Base-by-base conservation (phyloP, 2,329 filamentous ascomycete genomes). In the Fusarium sp. region DNA sequence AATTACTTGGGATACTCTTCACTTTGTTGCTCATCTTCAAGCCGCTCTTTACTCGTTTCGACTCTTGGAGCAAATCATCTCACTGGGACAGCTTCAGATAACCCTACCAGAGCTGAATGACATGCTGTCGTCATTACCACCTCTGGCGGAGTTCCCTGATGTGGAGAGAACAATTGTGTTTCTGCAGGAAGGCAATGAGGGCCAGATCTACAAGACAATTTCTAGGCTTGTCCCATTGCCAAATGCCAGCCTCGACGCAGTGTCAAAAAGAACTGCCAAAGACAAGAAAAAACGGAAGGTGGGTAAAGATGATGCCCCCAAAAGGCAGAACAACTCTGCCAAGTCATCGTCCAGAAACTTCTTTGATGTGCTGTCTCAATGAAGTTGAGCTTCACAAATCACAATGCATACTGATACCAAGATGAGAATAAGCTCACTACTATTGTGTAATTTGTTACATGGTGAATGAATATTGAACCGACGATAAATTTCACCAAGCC, bases 41-140 rank as follows among this genome's bases (percentile, higher is more conserved):
- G 89, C 88, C 9, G 84, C 86, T 2, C 80, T 89, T 11, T 93
- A 93, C 77, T 92, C 91, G 1, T 77, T 93, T 3, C 85, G 90
- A n/a, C 77, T 84, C 30, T 63, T 90, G 8, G 70, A 87, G 6
- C 82, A 82, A 30, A 76, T 83, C 14, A 58, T 84, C 5, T 70
- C 74, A 2, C 52, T 78, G 24, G 62, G 59, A 10, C 32, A 66
- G 5, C 32, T 64, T 8, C 54, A 62, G 34, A 45, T 56, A 12
- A 38, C 39, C 20, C 55, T 66, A 30, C 65, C 72, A n/a, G 63
- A 73, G n/a, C 63, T 82, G 8, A 47, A 61, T 15, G 44, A 58
- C 12, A 56, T 77, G 26, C 56, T 83, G 26, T 61, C 62, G 5
- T 69, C 74, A 7, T 47, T 83, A 10, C 80, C 81, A 26, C 44